These are phyloP conservation scores for Lepidium aucheri DNA, from an alignment of 345 rosid species.

Conservation along the genomic window DNA sequence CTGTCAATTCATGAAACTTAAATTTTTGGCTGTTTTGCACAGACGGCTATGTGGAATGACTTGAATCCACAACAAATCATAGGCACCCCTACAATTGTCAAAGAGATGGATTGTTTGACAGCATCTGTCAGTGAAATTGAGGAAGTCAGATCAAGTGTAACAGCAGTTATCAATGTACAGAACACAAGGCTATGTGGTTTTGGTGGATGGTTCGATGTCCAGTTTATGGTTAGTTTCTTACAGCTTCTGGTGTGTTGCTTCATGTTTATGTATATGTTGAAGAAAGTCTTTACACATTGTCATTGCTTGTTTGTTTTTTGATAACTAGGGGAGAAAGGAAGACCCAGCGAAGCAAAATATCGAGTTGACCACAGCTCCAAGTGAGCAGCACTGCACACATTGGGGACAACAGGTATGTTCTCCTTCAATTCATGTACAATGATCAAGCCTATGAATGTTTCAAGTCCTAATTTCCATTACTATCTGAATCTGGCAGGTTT, in stretches of 20 bases:
- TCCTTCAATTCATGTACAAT: background rate
- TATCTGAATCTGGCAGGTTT: slow-evolving; percentile 47
- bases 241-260: slow-evolving; percentile 3
- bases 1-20: background rate
- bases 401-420: slow-evolving; percentile 94
- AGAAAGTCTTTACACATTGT: background rate
- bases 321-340: slow-evolving; percentile 61
- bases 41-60: slow-evolving; percentile 94
- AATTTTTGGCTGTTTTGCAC: background rate
- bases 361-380: slow-evolving; percentile 91
- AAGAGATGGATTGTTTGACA: slow-evolving; percentile 85
- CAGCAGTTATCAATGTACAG: slow-evolving; percentile 39
- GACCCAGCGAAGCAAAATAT: slow-evolving; percentile 64
- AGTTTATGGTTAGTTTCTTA: slow-evolving; percentile 62
- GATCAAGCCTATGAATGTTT: background rate
- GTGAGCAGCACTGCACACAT: slow-evolving; percentile 65
- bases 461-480: background rate
- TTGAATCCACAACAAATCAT: slow-evolving; percentile 86
- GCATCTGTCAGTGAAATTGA: slow-evolving; percentile 63
- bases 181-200: slow-evolving; percentile 64
- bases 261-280: background rate
- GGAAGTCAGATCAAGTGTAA: slow-evolving; percentile 54
- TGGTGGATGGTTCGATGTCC: slow-evolving; percentile 98
- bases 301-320: background rate
- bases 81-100: slow-evolving; percentile 60